Evolutionary conservation across 805 yeast genomes (phyloP), one percentile per base, ranked within the genome.

Genomic region (Wickerhamiella sergipiensis): DNA sequence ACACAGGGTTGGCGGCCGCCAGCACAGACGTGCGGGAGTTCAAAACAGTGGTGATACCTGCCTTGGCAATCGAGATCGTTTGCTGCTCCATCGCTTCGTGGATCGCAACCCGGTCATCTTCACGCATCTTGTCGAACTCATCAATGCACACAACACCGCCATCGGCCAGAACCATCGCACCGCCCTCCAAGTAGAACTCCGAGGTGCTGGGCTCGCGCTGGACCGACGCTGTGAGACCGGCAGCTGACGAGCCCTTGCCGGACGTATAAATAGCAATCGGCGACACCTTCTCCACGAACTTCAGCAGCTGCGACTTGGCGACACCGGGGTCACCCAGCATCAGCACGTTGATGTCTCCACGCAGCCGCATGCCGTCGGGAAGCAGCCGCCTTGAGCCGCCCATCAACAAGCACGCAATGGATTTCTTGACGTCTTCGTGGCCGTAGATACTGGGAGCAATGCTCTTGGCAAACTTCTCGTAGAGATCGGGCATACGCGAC

Each of bases 61-160:
- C 99, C 67, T 92, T 92, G 31, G 99, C 98, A 65, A 92, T 89
- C 13, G 97, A 90, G 53, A 92, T 92, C 0, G 98, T 92, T 69
- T 92, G 99, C 68, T 92, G 99, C 71, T 92, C 99, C 99, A 92
- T 92, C 12, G 98, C 98, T 73, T 92, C 99, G 68, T 92, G 99
- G 58, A 92, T 92, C 0, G 98, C 97, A 39, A 92, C 97, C 64
- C 99, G 77, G 68, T 92, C 98, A 65, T 92, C 97, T 63, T 92
- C 99, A 65, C 97, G 77, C 99, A 92, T 92, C 73, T 92, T 92
- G 67, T 92, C 99, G 64, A 92, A 92, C 75, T 92, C 99, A 72
- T 92, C 99, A 63, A 92, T 92, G 75, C 97, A 92, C 46, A 90
- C 97, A 48, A 92, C 97, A 57, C 99, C 99, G 40, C 97, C 97